Evolutionary conservation across 306 rosid species (phyloP).

Genomic region (Sophora flavescens): DNA sequence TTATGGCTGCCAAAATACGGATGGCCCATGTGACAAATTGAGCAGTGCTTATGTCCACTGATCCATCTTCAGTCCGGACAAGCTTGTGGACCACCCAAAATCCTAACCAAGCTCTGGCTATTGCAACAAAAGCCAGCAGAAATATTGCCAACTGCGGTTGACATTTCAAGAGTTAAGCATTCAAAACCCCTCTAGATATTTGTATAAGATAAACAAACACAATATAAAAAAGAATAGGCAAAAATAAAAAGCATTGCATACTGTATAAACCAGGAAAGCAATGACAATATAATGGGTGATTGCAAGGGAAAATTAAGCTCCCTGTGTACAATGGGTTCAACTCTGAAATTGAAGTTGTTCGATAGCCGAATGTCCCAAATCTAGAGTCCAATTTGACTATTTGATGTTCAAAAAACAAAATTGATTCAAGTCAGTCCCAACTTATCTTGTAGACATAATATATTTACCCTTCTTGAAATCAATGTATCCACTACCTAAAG

Average conservation of each 20-base stretch:
- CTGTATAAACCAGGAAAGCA: slow-evolving; percentile 11
- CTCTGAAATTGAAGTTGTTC: slow-evolving; percentile 30
- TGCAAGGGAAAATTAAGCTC: slow-evolving; percentile 14
- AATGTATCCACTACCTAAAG: not conserved
- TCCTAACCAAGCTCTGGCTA: slow-evolving; percentile 95
- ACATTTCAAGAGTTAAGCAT: slow-evolving; percentile 44
- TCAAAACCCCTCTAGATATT: slow-evolving; percentile 36
- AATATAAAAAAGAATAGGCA: slow-evolving; percentile 5
- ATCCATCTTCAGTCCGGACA: slow-evolving; percentile 85
- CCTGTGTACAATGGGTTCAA: slow-evolving; percentile 11
- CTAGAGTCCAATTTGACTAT: slow-evolving; percentile 8
- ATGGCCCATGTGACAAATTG: slow-evolving; percentile 86
- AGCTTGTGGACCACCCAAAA: slow-evolving; percentile 88
- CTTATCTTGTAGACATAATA: not conserved
- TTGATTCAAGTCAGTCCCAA: not conserved
- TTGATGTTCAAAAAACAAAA: not conserved
- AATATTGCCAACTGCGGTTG: slow-evolving; percentile 82
- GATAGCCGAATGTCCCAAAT: slow-evolving; percentile 34
- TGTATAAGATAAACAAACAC: slow-evolving; percentile 30
- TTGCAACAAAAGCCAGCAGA: slow-evolving; percentile 76
- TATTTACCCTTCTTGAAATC: not conserved
- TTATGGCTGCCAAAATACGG: slow-evolving; percentile 64
- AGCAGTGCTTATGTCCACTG: slow-evolving; percentile 77
- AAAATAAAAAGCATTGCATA: slow-evolving; percentile 11
- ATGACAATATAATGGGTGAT: slow-evolving; percentile 27